These are phyloP conservation scores for Edaphochlamys debaryana DNA, from an alignment of 139 green algal genomes.

Conservation along the genomic window DNA sequence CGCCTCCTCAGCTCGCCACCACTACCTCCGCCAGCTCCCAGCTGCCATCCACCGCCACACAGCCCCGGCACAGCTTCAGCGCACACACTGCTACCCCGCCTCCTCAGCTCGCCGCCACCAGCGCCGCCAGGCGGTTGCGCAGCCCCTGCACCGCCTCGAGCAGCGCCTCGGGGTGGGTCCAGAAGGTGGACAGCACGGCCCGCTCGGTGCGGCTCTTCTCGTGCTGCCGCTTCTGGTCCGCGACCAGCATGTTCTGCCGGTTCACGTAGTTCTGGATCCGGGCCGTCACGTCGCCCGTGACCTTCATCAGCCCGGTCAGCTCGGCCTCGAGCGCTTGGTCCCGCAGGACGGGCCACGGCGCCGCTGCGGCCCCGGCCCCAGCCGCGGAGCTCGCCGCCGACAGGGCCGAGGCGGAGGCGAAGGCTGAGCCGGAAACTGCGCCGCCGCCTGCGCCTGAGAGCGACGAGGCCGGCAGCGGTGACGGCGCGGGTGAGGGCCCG, in stretches of 20 bases:
- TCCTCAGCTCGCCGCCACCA: no score
- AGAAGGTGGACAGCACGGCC: constrained; percentile 17
- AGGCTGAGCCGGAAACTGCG: neutral
- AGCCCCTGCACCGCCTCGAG: neutral
- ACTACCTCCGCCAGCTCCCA: no score
- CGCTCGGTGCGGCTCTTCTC: constrained; percentile 30
- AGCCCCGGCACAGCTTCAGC: no score
- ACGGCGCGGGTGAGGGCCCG: no score
- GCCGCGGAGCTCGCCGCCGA: neutral
- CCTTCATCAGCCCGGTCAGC: neutral
- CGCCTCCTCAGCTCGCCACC: no score
- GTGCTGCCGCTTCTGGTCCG: neutral
- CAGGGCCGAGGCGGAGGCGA: neutral
- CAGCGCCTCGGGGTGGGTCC: constrained; percentile 25
- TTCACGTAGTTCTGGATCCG: neutral
- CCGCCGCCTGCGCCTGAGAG: neutral
- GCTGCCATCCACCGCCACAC: no score
- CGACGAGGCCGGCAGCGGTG: no score
- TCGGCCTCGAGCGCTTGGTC: constrained; percentile 8
- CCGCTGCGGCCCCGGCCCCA: neutral
- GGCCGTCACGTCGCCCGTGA: neutral
- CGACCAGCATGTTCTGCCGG: constrained; percentile 13
- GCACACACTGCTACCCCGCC: no score
- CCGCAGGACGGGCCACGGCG: constrained; percentile 13
- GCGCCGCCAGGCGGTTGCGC: constrained; percentile 5